A percentile compares a stretch with the other conserved stretches of the same genome.
These are phyloP conservation scores for Gonapodya sp. DNA, from an alignment of 192 early-diverging fungal genomes.

Conservation along the genomic window DNA sequence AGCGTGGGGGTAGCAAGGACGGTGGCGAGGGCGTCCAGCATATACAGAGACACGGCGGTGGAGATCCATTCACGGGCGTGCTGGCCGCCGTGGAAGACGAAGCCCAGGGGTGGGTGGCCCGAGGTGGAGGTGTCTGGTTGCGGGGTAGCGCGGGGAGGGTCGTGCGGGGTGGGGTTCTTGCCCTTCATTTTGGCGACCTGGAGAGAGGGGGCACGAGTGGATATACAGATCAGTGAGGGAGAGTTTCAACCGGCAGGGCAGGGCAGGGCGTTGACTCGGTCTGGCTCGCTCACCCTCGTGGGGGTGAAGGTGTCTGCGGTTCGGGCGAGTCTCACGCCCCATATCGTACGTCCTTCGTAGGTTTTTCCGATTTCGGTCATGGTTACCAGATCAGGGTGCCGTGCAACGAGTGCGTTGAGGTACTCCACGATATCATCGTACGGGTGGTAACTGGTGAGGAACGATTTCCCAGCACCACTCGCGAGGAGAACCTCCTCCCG, in stretches of 20 bases:
- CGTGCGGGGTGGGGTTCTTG: too few species aligned
- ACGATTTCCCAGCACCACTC: background rate
- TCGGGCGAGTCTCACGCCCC: background rate
- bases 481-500: slow-evolving; percentile 12
- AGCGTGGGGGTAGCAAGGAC: slow-evolving; percentile 9
- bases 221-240: background rate
- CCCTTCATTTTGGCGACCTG: background rate
- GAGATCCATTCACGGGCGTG: slow-evolving; percentile 26
- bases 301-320: background rate
- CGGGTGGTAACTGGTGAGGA: background rate
- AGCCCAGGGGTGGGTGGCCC: slow-evolving; percentile 13
- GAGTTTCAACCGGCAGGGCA: background rate
- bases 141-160: too few species aligned
- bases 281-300: background rate
- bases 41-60: slow-evolving; percentile 40
- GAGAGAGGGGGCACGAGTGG: background rate
- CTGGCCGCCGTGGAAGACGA: slow-evolving; percentile 31
- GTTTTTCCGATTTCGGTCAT: background rate
- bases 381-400: background rate
- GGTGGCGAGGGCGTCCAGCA: slow-evolving; percentile 43
- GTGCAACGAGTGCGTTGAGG: background rate
- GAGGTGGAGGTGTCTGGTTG: background rate
- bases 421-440: background rate
- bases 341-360: background rate
- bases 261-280: background rate